These are phyloP conservation scores for Phytophthora melonis DNA, from an alignment of 352 stramenopile species.

Conservation along the genomic window DNA sequence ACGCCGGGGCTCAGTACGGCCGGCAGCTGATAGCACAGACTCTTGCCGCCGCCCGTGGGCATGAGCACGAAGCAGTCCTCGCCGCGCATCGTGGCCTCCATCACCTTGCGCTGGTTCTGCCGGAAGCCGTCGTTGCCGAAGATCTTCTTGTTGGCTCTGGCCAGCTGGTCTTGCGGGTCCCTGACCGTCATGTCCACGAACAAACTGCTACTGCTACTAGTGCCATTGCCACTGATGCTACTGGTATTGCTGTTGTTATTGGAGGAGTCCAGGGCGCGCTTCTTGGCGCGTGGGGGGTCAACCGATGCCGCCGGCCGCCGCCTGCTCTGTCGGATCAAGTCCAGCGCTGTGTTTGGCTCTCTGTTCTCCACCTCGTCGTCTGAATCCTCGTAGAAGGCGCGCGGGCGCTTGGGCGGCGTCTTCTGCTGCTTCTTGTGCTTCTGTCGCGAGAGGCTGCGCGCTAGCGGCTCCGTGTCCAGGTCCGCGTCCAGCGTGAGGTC, in stretches of 20 bases:
- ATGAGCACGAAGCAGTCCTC: conserved; percentile 96
- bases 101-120: conserved; percentile 92
- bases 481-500: conserved; percentile 46
- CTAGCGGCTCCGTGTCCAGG: conserved; percentile 14
- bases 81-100: conserved; percentile 91
- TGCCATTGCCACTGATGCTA: too few relatives aligned
- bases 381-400: conserved; percentile 69
- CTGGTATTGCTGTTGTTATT: too few relatives aligned
- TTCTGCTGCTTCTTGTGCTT: neutral
- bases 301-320: neutral
- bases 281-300: neutral
- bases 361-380: conserved; percentile 59
- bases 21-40: conserved; percentile 92
- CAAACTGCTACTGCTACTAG: too few relatives aligned
- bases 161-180: conserved; percentile 45
- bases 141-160: conserved; percentile 65
- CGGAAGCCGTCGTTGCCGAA: conserved; percentile 89
- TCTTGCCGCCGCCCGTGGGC: conserved; percentile 93
- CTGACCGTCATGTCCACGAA: conserved; percentile 2
- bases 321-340: conserved; percentile 50
- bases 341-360: conserved; percentile 62
- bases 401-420: conserved; percentile 13
- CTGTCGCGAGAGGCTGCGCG: neutral
- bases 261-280: neutral
- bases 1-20: conserved; percentile 76